Base-by-base conservation (phyloP, 2,329 filamentous ascomycete genomes). In the Phaeophleospora eucalypticola region DNA sequence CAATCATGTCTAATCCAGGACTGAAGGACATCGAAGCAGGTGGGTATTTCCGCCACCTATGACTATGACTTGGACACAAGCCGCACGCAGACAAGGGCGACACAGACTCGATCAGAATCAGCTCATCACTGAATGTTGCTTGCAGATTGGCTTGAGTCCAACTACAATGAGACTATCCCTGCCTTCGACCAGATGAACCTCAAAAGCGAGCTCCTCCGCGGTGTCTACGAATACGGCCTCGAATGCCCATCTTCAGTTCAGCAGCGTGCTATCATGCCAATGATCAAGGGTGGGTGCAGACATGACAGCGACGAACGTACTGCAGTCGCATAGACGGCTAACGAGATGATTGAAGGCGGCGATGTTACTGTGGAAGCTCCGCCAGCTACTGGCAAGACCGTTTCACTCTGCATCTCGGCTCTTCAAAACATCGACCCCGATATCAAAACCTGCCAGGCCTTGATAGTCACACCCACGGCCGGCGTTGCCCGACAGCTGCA, bases 111-210 rank as follows among this genome's bases (percentile, higher is more conserved):
- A 32, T n/a, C 8, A 32, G 27, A 32, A 32, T 8, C 27, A 32
- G n/a, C n/a, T 32, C 8, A n/a, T 32, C 27, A 32, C 27, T 32
- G 8, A 32, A 8, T 32, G 27, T 32, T 8, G 27, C 27, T n/a
- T 32, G 36, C n/a, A 38, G 36, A 19, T n/a, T 18, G 21, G 36
- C 18, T 38, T 18, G 36, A 38, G 18, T 38, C 36, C 36, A 38
- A 38, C 36, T 17, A 38, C n/a, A 18, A 38, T n/a, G n/a, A 38
- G n/a, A 38, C 36, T 8, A n/a, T 19, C 9, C 8, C 8, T 19
- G 18, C 36, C 36, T 38, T 38, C 36, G 36, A 38, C 4, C 16
- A 9, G 36, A 38, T 38, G 36, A 38, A 38, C n/a, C 36, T 38
- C 36, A 21, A 38, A 4, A 38, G 36, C 36, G 36, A 38, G 36